These are phyloP conservation scores for Alternaria viburni DNA, from an alignment of 2,329 filamentous ascomycete species.

Conservation along the genomic window DNA sequence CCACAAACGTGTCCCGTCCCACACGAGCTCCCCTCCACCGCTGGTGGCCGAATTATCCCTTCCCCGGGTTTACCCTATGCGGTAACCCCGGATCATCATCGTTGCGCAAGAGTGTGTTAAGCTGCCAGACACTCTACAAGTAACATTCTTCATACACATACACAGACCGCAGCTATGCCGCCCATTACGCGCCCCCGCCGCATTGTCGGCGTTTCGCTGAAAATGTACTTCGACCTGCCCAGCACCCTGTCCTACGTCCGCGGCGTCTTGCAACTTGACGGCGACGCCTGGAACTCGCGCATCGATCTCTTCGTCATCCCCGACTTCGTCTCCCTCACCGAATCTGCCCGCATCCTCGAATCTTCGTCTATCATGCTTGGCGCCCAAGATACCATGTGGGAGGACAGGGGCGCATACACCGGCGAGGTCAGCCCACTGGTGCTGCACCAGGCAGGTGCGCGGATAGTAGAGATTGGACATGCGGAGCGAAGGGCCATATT, in stretches of 20 bases:
- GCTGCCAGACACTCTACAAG: too few relatives aligned
- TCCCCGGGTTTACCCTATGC: constrained; percentile 6
- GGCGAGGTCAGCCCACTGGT: constrained; percentile 76
- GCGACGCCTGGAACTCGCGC: constrained; percentile 61
- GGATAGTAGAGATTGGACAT: constrained; percentile 79
- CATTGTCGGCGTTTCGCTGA: constrained; percentile 75
- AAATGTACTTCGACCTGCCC: constrained; percentile 78
- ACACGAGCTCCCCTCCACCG: constrained; percentile 1
- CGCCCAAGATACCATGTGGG: constrained; percentile 77
- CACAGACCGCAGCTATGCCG: constrained; percentile 29
- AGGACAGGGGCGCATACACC: constrained; percentile 75
- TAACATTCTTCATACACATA: not conserved
- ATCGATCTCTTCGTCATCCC: constrained; percentile 79
- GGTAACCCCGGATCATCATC: constrained; percentile 5
- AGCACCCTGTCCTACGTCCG: constrained; percentile 62
- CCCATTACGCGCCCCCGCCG: constrained; percentile 58
- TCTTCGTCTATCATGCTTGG: constrained; percentile 67
- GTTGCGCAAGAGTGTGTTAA: not conserved
- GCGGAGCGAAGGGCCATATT: constrained; percentile 77
- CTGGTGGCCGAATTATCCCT: not conserved
- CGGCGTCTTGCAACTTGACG: constrained; percentile 51
- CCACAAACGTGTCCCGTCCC: constrained; percentile 5
- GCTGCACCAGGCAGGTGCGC: constrained; percentile 70
- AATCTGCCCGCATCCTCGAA: constrained; percentile 58
- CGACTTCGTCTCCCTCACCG: constrained; percentile 73